Base-by-base conservation (phyloP, 768 basidiomycete genomes). In the Rhizopogon salebrosus region DNA sequence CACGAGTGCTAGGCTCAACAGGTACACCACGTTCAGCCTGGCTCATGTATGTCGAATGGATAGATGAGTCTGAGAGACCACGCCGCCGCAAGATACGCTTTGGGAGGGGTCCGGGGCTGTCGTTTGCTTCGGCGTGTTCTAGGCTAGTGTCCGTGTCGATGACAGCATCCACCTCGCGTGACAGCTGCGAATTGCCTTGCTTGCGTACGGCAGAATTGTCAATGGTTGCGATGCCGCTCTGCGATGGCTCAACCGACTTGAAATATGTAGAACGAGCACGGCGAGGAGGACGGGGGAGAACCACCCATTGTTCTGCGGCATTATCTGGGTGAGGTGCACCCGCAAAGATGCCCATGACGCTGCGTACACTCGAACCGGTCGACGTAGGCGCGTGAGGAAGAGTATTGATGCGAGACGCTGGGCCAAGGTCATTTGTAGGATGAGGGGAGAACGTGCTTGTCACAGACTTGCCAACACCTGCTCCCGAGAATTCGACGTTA, bases 401-500 rank as follows among this genome's bases (percentile, higher is more conserved):
- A 16, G 62, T 49, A 31, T 54, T 51, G 16, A 51, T 16, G n/a
- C n/a, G 56, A 29, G 58, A 57, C 40, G 56, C 49, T 40, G 45
- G 45, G 13, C 53, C 48, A 26, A 42, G 24, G 4, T 64, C 64
- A 26, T 57, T 58, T 41, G 57, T 26, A 13, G 67, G 60, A 48
- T 67, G 63, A 31, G 68, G 58, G 31, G 67, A 68, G 41, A 71
- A 67, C 41, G 76, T 63, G 51, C 69, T 79, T 20, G 79, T 76
- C 50, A 81, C 71, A 6, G 80, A 78, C 54, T 80, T 72, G n/a
- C 83, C 78, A 11, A 77, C 73, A 9, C 82, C 88, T 1, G 80
- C 71, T 3, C 89, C 87, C 3, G 85, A 89, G 69, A 98, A 98
- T 73, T 97, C 95, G 52, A 99, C 95, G 54, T 94, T 97, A 60